phyloP scores from a whole-genome alignment of 345 rosid genomes.

The Trapa incisa region DNA sequence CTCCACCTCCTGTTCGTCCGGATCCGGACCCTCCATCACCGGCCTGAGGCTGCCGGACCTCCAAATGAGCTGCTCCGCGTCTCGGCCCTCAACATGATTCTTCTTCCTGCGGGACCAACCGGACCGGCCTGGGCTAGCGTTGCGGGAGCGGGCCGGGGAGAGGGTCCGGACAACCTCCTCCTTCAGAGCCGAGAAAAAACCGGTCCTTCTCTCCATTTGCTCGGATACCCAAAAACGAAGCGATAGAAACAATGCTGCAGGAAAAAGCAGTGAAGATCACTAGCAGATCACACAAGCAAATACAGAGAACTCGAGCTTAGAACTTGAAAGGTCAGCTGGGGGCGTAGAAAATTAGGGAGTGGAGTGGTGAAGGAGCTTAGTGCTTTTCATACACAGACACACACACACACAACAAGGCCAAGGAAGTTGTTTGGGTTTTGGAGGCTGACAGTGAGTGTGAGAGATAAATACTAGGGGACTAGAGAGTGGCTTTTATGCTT shows the following conservation, averaged over 20 bases:
- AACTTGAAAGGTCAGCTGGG: too few species aligned
- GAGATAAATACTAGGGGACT: too few species aligned
- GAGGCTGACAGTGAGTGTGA: not conserved
- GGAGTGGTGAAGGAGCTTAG: not conserved
- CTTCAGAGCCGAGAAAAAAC: constrained; percentile 77
- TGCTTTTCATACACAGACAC: not conserved
- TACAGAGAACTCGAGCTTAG: too few species aligned
- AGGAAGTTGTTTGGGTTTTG: not conserved
- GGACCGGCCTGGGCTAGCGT: constrained; percentile 40
- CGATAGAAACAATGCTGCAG: not conserved
- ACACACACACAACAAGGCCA: too few species aligned
- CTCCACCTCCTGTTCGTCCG: constrained; percentile 42
- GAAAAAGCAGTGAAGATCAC: not conserved
- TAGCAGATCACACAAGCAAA: not conserved
- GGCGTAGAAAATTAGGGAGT: not conserved
- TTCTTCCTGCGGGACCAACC: constrained; percentile 37
- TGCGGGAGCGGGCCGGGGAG: constrained; percentile 70
- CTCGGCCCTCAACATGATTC: constrained; percentile 17
- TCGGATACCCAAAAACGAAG: not conserved
- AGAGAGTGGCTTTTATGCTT: not conserved
- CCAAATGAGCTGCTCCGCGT: constrained; percentile 37
- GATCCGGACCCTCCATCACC: constrained; percentile 90
- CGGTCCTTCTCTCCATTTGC: constrained; percentile 76
- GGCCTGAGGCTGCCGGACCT: constrained; percentile 73
- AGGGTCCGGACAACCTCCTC: constrained; percentile 74